Conservation (phyloP, 2,329 filamentous ascomycete species). For the Colletotrichum sp. region DNA sequence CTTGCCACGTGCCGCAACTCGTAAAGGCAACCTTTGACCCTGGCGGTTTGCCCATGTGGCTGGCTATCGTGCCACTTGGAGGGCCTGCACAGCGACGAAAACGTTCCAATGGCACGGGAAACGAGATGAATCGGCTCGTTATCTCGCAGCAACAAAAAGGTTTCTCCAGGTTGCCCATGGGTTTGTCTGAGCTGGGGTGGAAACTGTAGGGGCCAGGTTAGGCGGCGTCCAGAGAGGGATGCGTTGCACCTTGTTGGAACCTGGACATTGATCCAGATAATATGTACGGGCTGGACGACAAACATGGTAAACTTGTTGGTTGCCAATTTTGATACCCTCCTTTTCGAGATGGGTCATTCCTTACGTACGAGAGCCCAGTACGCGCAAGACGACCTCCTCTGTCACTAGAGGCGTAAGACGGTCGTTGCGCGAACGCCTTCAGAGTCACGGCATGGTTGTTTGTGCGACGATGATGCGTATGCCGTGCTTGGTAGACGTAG, state of each 20-base stretch:
- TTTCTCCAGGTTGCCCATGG: neutral
- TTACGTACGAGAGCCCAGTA: neutral
- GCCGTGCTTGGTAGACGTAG: neutral
- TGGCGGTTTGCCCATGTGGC: neutral
- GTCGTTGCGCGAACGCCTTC: neutral
- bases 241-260: neutral
- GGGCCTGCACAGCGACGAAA: neutral
- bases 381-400: neutral
- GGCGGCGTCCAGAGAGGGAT: neutral
- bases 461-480: neutral
- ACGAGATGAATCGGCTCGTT: constrained; percentile 4
- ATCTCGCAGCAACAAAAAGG: neutral
- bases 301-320: neutral
- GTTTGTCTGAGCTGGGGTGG: neutral
- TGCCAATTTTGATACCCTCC: neutral
- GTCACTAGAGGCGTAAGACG: neutral
- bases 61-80: neutral
- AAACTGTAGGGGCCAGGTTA: neutral
- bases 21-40: neutral
- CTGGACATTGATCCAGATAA: neutral
- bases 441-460: neutral
- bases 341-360: neutral
- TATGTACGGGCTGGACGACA: neutral
- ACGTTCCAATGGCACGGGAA: neutral
- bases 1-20: constrained; percentile 13